A percentile compares a stretch with the other conserved stretches of the same genome.
These are phyloP conservation scores for Lecanicillium sp. DNA, from an alignment of 2,329 filamentous ascomycete species.

Conservation along the genomic window DNA sequence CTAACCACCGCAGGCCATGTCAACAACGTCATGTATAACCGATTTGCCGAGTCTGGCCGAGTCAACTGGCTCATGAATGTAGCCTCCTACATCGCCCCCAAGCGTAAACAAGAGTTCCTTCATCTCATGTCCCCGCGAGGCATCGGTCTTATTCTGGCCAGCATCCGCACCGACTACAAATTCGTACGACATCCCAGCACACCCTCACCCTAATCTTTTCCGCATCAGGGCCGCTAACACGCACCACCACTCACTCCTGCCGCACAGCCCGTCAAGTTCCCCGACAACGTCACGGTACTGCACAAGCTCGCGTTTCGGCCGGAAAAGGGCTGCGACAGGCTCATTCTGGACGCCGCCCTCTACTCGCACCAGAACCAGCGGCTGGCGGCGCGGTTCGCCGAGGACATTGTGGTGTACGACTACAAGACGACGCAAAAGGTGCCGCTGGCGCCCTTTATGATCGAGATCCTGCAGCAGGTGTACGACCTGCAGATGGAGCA, in stretches of 20 bases:
- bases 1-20: conserved; percentile 49
- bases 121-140: conserved; percentile 61
- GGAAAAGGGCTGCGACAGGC: conserved; percentile 33
- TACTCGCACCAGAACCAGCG: conserved; percentile 70
- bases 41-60: conserved; percentile 75
- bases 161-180: conserved; percentile 79
- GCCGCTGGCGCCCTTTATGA: conserved; percentile 36
- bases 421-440: conserved; percentile 31
- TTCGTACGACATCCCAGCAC: conserved; percentile 53
- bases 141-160: conserved; percentile 70
- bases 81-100: conserved; percentile 54
- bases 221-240: not conserved
- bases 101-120: conserved; percentile 58
- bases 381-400: conserved; percentile 65
- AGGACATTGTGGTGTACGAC: conserved; percentile 77
- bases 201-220: not conserved
- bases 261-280: conserved; percentile 70
- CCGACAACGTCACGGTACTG: conserved; percentile 76
- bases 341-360: conserved; percentile 58
- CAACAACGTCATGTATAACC: conserved; percentile 79
- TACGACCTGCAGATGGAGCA: conserved; percentile 29
- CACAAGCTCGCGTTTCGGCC: conserved; percentile 64
- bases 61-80: conserved; percentile 74
- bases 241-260: not conserved
- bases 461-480: conserved; percentile 28